Base-by-base conservation (phyloP, 768 basidiomycete species). In the Termitomyces sp. region DNA sequence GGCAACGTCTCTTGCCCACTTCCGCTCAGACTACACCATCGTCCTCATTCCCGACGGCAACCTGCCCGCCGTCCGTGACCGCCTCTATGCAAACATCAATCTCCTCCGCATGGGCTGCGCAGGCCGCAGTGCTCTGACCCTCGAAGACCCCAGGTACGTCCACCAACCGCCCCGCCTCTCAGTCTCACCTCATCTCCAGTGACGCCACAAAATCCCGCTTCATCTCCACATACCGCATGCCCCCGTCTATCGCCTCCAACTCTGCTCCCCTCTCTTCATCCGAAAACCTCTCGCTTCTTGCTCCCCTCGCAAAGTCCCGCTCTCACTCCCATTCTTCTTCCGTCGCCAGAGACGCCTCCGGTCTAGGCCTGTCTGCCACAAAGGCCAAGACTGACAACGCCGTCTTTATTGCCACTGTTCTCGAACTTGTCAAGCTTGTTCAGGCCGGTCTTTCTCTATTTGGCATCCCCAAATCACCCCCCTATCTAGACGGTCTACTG, bases 21-120 rank as follows among this genome's bases (percentile, higher is more conserved):
- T 94, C 67, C 88, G 88, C 54, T 91, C 90, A 1, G 91, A 93
- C 74, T 89, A 84, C 67, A 89, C 89, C 55, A 91, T 93, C 58
- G 87, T 93, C 33, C 85, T 81, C 57, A 83, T 94, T 52, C 89
- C 89, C 0, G 71, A 77, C 45, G 91, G 87, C 37, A 76, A 86
- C 68, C 89, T 85, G 69, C 75, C 80, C 19, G 76, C 78, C 40
- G 76, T 78, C 33, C 80, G 79, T 58, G 82, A 88, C 56, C 83
- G 82, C 60, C 79, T 94, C 31, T 90, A 88, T 68, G 78, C 85
- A 50, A 94, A 93, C 64, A 89, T 93, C 62, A 87, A 88, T 68
- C 77, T 94, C 21, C 77, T 91, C 43, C 81, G 91, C n/a, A 85
- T 91, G 82, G 91, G 89, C 3, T 88, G 87, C 65, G 85, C 85